Evolutionary conservation across 208 protist species (phyloP).

Genomic region (Zelonia costaricensis): DNA sequence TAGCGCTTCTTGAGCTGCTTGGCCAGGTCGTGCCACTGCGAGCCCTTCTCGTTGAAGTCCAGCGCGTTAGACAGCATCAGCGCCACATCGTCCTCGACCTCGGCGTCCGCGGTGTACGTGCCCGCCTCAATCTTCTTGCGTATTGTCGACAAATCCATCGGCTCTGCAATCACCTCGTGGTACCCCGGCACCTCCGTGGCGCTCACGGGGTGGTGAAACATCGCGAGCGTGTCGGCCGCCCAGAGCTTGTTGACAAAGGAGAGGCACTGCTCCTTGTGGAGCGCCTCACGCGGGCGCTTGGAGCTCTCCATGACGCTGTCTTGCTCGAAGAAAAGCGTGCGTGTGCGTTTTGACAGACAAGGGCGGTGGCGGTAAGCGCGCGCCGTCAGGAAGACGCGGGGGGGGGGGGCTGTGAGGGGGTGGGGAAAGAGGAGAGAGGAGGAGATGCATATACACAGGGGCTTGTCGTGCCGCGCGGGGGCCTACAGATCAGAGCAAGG

Average conservation of each 20-base stretch:
- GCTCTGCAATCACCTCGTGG: constrained; percentile 54
- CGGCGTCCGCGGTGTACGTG: constrained; percentile 62
- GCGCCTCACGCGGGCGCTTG: constrained; percentile 38
- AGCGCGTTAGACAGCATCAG: constrained; percentile 90
- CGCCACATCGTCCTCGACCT: constrained; percentile 79
- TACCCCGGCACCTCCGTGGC: constrained; percentile 78
- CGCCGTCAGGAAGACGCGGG: not conserved
- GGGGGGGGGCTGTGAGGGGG: not conserved
- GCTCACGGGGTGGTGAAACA: constrained; percentile 90
- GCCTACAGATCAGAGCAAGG: too few relatives aligned
- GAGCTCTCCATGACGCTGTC: constrained; percentile 6
- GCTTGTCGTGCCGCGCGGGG: not conserved
- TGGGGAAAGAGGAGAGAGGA: not conserved
- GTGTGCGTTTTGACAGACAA: not conserved
- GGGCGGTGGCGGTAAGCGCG: not conserved
- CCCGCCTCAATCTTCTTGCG: constrained; percentile 56
- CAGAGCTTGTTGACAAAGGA: constrained; percentile 71
- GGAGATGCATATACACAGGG: not conserved
- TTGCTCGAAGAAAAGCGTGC: not conserved
- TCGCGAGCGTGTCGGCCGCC: constrained; percentile 74
- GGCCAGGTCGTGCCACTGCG: constrained; percentile 63
- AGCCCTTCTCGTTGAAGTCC: constrained; percentile 81
- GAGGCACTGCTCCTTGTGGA: constrained; percentile 64
- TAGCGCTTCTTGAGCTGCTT: constrained; percentile 62
- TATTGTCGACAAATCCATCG: constrained; percentile 87